Conservation (phyloP, 768 basidiomycete species). For the Suillus cothurnatus region DNA sequence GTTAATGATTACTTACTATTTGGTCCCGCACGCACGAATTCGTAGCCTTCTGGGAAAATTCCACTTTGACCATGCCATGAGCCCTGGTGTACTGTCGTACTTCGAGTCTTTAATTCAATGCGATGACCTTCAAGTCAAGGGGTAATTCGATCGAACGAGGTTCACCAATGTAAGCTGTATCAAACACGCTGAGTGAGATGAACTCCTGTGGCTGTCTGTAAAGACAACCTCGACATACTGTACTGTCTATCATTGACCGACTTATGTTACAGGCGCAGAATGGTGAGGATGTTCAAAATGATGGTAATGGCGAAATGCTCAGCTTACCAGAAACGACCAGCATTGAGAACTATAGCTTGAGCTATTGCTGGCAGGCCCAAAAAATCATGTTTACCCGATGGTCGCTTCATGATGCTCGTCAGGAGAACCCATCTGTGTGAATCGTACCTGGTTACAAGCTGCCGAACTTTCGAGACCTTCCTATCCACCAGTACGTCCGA, state of each 20-base stretch:
- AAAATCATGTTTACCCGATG: too few species aligned
- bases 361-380: not conserved
- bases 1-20: constrained; percentile 11
- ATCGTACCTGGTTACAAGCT: not conserved
- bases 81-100: constrained; percentile 23
- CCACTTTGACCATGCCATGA: constrained; percentile 26
- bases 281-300: not conserved
- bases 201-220: not conserved
- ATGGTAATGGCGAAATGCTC: not conserved
- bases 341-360: not conserved
- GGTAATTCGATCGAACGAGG: constrained; percentile 29
- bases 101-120: constrained; percentile 30
- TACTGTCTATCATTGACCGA: constrained; percentile 4
- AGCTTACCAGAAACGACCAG: not conserved
- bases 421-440: not conserved
- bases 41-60: constrained; percentile 21
- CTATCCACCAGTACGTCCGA: not conserved
- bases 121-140: constrained; percentile 11
- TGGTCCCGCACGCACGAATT: constrained; percentile 28
- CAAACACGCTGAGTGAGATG: not conserved
- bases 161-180: constrained; percentile 28
- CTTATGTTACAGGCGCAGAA: not conserved
- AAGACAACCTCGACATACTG: not conserved
- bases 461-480: not conserved
- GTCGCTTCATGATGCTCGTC: not conserved